Base-by-base conservation (phyloP, 805 yeast genomes). In the Wickerhamiella kurtzmanii region DNA sequence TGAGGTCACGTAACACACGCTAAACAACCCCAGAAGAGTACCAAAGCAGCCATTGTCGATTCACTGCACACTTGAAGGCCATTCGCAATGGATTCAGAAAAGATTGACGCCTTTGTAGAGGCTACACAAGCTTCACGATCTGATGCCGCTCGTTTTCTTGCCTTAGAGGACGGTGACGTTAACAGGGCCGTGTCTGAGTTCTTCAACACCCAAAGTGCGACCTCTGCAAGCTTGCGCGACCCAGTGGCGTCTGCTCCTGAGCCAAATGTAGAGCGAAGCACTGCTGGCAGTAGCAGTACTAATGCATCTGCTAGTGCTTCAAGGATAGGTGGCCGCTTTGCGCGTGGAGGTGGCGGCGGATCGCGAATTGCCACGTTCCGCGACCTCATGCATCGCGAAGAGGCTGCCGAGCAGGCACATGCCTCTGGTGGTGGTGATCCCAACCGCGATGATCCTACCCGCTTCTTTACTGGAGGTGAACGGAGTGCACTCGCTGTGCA, bases 401-500 rank as follows among this genome's bases (percentile, higher is more conserved):
- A 45, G 37, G 20, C 38, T 36, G 38, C 19, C 8, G 38, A 15
- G 19, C 32, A 25, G 32, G 38, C 16, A 5, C 16, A 36, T 5
- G 38, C 16, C 5, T 8, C 19, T 36, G 38, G 16, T 8, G 53
- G 16, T 48, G 51, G n/a, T 19, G 22, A n/a, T n/a, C n/a, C n/a
- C n/a, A n/a, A n/a, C n/a, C n/a, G 21, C 15, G 48, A 61, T 32
- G 64, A 61, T 35, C 67, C 65, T 19, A 69, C 71, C 51, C 56
- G 72, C 61, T 56, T 65, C 57, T 62, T 75, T 61, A 72, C 79
- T 2, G 80, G 80, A 13, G 80, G 80, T 46, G 88, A 82, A 58
- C 80, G 80, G 61, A 77, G 84, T 3, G 88, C 75, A 2, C 67
- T 82, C 55, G 83, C 82, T 48, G 92, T 82, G 15, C 86, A 82